Conservation (phyloP, 208 protist genomes). For the Vickermania spadyakhi region DNA sequence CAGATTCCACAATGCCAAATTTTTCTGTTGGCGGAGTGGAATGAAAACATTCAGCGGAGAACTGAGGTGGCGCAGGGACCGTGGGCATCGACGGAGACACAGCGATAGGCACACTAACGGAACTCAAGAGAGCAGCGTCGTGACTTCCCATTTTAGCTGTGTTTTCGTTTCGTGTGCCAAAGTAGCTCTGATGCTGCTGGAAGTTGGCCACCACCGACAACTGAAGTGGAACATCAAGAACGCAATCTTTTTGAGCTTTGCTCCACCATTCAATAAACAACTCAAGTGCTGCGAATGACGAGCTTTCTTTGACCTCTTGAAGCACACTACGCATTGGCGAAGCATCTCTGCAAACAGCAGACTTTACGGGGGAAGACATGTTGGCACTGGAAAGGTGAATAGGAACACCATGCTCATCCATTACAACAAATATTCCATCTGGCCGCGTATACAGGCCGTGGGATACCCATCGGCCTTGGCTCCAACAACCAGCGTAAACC, state of each 20-base stretch:
- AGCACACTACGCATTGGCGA: not conserved
- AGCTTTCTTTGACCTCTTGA: not conserved
- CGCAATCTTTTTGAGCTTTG: not conserved
- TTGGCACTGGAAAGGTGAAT: conserved; percentile 11
- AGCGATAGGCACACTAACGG: not conserved
- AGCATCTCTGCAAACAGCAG: not conserved
- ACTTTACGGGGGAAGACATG: not conserved
- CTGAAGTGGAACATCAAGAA: not conserved
- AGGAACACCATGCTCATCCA: conserved; percentile 40
- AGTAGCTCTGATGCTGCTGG: not conserved
- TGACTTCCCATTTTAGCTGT: not conserved
- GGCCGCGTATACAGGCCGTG: conserved; percentile 63
- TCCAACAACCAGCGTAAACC: conserved; percentile 79
- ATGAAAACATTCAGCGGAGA: not conserved
- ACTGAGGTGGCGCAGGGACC: not conserved
- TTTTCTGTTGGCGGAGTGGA: not conserved
- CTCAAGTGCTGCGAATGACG: not conserved
- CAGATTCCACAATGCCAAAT: not conserved
- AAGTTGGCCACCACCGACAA: not conserved
- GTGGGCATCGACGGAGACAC: not conserved
- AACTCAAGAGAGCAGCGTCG: not conserved
- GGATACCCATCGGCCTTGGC: conserved; percentile 53
- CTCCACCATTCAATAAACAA: not conserved
- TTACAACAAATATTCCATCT: conserved; percentile 64
- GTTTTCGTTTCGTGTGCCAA: not conserved